These are phyloP conservation scores for Piper longum DNA, from an alignment of 164 flowering plant species.

Conservation along the genomic window DNA sequence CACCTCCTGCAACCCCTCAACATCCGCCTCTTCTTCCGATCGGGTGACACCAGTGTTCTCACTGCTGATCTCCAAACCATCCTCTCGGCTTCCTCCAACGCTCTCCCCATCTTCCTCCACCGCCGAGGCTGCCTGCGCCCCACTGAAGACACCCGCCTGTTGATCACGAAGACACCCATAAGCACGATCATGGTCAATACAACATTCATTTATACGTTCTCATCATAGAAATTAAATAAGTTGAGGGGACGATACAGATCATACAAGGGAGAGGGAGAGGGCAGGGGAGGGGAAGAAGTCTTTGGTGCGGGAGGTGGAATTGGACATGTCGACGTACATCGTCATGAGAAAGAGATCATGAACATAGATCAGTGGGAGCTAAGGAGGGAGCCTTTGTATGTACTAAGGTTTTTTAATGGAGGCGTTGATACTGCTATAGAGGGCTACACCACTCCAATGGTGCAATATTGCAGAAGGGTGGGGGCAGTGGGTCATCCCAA, in stretches of 20 bases:
- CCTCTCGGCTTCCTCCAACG: conserved; percentile 38
- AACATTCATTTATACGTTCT: too few species aligned
- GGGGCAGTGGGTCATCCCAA: conserved; percentile 12
- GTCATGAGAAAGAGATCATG: conserved; percentile 1
- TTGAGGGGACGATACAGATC: neutral
- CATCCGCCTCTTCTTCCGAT: conserved; percentile 53
- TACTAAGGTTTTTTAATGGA: conserved; percentile 14
- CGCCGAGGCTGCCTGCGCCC: conserved; percentile 31
- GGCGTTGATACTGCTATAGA: neutral
- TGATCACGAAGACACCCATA: neutral
- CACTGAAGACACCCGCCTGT: conserved; percentile 84
- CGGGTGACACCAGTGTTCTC: conserved; percentile 66
- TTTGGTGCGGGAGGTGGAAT: conserved; percentile 46
- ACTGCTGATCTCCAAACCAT: conserved; percentile 64
- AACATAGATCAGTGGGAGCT: neutral
- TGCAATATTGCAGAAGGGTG: too few species aligned
- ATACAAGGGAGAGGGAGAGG: conserved; percentile 84
- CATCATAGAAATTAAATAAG: too few species aligned
- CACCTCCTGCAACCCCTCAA: conserved; percentile 20
- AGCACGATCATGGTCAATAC: too few species aligned
- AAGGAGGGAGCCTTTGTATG: neutral
- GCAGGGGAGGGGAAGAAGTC: conserved; percentile 87
- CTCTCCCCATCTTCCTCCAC: conserved; percentile 34
- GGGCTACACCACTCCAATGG: neutral
- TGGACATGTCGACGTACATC: conserved; percentile 76